A percentile compares a stretch with the other conserved stretches of the same genome.
phyloP scores from a whole-genome alignment of 192 early-diverging fungal species.

The Physocladia obscura region DNA sequence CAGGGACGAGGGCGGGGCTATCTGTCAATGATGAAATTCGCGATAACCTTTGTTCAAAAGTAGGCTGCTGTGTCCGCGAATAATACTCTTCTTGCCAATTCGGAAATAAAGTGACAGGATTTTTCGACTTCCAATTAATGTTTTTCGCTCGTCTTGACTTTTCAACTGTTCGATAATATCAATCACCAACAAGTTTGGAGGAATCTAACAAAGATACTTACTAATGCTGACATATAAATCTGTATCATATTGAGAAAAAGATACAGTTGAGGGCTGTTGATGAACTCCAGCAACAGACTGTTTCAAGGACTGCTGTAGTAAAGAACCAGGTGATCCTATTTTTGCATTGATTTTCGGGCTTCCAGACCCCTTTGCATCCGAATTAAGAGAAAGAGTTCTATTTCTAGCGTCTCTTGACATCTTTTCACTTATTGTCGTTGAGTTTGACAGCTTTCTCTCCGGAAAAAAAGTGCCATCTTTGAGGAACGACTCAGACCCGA shows the following conservation, averaged over 20 bases:
- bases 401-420: background rate
- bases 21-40: background rate
- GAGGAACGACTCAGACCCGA: background rate
- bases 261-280: too few species aligned
- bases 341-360: too few species aligned
- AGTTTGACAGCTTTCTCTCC: slow-evolving; percentile 7
- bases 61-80: slow-evolving; percentile 14
- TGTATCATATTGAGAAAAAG: slow-evolving; percentile 6
- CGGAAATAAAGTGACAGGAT: slow-evolving; percentile 44
- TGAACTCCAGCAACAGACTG: too few species aligned
- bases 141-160: slow-evolving; percentile 46
- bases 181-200: background rate
- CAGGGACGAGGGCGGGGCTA: slow-evolving; percentile 5
- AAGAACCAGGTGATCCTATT: background rate
- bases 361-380: background rate
- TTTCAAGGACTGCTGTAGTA: too few species aligned
- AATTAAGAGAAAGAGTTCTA: background rate
- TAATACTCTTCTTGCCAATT: slow-evolving; percentile 41
- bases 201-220: slow-evolving; percentile 16
- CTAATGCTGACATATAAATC: slow-evolving; percentile 20
- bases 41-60: slow-evolving; percentile 17
- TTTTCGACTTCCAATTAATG: slow-evolving; percentile 33
- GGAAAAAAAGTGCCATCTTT: slow-evolving; percentile 6
- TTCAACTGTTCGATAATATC: too few species aligned
- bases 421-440: background rate